Evolutionary conservation across 805 yeast genomes (phyloP), one percentile per base, ranked within the genome.

Genomic region (Starmera amethionina): DNA sequence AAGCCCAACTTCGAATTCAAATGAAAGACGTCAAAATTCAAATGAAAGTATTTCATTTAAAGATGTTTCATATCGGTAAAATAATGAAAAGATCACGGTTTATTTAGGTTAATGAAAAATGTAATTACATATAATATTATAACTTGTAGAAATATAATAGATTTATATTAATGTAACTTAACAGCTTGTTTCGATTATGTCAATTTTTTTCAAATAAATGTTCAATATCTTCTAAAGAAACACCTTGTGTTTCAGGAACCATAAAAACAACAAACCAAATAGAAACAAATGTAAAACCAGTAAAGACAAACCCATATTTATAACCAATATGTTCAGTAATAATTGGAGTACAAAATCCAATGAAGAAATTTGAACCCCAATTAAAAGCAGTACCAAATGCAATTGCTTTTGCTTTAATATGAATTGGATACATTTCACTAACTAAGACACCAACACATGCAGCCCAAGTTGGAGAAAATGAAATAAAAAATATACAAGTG

Each of bases 171-270:
- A n/a, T n/a, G n/a, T n/a, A n/a, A n/a, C n/a, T n/a, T n/a, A n/a
- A n/a, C n/a, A n/a, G n/a, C n/a, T 22, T 22, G 8, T 30, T 4
- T 30, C 11, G 3, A 30, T 8, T 13, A 30, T 13, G 8, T 33
- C 19, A 33, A 18, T 57, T 60, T 47, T 62, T 64, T 38, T 69
- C 62, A 51, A 65, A 70, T 65, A 78, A 63, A 49, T 67, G 74
- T 55, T 83, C 87, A 45, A 84, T 84, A 58, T 84, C 86, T 63
- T 84, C 94, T 56, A 85, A 70, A 31, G 83, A 72, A 51, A 84
- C 70, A 39, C 93, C 93, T 65, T 79, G 82, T 37, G 95, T 85
- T 63, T 85, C 95, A 47, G 77, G 77, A 41, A 85, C 77, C 46
- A 73, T 70, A 66, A 84, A 66, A 7, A 72, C 67, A 18, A 69